These are phyloP conservation scores for Cryptosporidium felis DNA, from an alignment of 169 alveolate genomes.

Conservation along the genomic window DNA sequence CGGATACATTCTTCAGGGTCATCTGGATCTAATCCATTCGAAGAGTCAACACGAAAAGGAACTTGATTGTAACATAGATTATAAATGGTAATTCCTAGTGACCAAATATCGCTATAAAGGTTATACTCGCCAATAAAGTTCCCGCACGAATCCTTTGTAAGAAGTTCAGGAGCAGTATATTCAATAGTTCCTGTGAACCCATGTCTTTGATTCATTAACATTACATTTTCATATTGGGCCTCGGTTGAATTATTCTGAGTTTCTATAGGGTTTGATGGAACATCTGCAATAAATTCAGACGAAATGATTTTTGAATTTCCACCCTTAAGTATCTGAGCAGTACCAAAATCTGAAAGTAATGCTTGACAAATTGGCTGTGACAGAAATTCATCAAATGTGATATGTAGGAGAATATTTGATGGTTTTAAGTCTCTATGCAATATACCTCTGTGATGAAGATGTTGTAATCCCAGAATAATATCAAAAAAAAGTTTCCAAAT, in stretches of 20 bases:
- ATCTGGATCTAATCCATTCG: slow-evolving; percentile 49
- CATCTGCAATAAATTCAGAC: background rate
- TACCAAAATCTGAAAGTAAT: slow-evolving; percentile 83
- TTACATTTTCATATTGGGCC: slow-evolving; percentile 10
- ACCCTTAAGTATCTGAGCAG: slow-evolving; percentile 76
- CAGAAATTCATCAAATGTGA: slow-evolving; percentile 51
- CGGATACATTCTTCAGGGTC: slow-evolving; percentile 54
- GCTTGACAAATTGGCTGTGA: slow-evolving; percentile 74
- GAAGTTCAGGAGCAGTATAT: slow-evolving; percentile 86
- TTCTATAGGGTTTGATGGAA: slow-evolving; percentile 54
- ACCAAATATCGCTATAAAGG: slow-evolving; percentile 83
- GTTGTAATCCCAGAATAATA: slow-evolving; percentile 75
- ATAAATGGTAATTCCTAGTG: slow-evolving; percentile 82
- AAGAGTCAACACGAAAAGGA: slow-evolving; percentile 28
- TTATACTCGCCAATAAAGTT: slow-evolving; percentile 69
- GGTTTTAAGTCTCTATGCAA: slow-evolving; percentile 77
- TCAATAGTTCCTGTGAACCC: slow-evolving; percentile 85
- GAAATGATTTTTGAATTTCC: background rate
- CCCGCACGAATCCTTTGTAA: slow-evolving; percentile 72
- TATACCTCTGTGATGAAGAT: slow-evolving; percentile 78
- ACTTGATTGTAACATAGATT: slow-evolving; percentile 74
- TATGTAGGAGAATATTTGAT: slow-evolving; percentile 71
- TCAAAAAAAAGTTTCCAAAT: slow-evolving; percentile 75
- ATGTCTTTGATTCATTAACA: slow-evolving; percentile 22
- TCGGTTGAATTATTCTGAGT: slow-evolving; percentile 9